Percentiles rank a stretch among this genome's conserved stretches.
These are phyloP conservation scores for Berberis vulgaris DNA, from an alignment of 164 flowering plant species.

Conservation along the genomic window DNA sequence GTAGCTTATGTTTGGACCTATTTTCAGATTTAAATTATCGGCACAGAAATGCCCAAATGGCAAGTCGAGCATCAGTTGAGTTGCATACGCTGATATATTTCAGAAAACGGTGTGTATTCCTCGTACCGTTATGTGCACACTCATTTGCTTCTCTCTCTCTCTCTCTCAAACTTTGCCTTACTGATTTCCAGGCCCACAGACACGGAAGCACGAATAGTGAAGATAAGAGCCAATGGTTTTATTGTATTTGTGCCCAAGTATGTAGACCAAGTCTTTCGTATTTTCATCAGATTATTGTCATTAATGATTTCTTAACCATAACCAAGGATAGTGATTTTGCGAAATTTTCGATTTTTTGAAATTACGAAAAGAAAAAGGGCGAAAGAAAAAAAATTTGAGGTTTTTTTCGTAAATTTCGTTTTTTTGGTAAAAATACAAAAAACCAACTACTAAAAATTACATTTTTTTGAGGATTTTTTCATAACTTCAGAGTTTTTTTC, in stretches of 20 bases:
- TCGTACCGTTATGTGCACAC: background rate
- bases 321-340: background rate
- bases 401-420: too few species aligned
- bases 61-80: conserved; percentile 92
- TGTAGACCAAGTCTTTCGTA: conserved; percentile 7
- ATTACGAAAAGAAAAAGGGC: too few species aligned
- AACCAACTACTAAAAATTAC: too few species aligned
- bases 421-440: too few species aligned
- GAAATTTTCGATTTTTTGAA: too few species aligned
- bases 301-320: background rate
- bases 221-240: conserved; percentile 91
- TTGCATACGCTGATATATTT: conserved; percentile 89
- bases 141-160: background rate
- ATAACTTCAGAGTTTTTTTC: too few species aligned
- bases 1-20: background rate
- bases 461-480: too few species aligned
- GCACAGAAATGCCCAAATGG: conserved; percentile 99
- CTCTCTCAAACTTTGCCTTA: conserved; percentile 9
- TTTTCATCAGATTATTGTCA: background rate
- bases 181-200: conserved; percentile 64
- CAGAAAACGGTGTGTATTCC: conserved; percentile 54
- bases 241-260: conserved; percentile 98
- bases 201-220: conserved; percentile 92
- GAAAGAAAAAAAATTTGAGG: too few species aligned
- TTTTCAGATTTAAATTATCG: conserved; percentile 86